These are phyloP conservation scores for Kandelia obovata DNA, from an alignment of 345 rosid species.

Conservation along the genomic window DNA sequence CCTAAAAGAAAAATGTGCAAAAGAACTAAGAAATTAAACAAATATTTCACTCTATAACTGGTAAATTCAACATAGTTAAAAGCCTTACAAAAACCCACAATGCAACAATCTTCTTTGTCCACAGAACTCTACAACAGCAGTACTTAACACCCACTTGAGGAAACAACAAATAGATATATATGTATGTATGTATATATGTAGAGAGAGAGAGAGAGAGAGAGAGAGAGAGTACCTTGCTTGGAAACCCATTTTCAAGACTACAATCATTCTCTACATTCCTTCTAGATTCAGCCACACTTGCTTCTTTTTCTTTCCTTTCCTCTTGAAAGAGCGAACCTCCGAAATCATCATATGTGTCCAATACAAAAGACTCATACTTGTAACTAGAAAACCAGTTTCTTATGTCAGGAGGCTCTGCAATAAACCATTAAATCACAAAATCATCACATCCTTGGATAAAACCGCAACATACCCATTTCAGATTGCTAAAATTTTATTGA, in stretches of 20 bases:
- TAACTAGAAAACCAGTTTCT: constrained; percentile 64
- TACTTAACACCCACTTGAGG: too few species aligned
- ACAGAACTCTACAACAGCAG: too few species aligned
- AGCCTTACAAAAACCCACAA: too few species aligned
- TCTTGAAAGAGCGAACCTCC: constrained; percentile 12
- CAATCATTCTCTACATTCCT: not conserved
- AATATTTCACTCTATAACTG: too few species aligned
- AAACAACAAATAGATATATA: too few species aligned
- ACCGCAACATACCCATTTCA: not conserved
- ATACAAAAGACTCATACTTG: constrained; percentile 44
- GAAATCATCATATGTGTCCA: constrained; percentile 29
- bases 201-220: not conserved
- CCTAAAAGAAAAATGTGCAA: too few species aligned
- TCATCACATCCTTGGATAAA: not conserved
- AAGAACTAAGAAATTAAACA: too few species aligned
- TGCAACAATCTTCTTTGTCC: too few species aligned
- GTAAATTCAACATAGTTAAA: too few species aligned
- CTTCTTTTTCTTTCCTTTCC: not conserved
- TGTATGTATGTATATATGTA: not conserved
- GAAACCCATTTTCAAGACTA: not conserved
- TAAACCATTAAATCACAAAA: not conserved
- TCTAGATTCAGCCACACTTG: not conserved
- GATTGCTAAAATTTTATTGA: not conserved
- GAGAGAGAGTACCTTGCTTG: not conserved
- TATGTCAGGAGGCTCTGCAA: constrained; percentile 58